These are phyloP conservation scores for Starmera stellimalicola DNA, from an alignment of 1,139 yeast genomes.

Conservation along the genomic window DNA sequence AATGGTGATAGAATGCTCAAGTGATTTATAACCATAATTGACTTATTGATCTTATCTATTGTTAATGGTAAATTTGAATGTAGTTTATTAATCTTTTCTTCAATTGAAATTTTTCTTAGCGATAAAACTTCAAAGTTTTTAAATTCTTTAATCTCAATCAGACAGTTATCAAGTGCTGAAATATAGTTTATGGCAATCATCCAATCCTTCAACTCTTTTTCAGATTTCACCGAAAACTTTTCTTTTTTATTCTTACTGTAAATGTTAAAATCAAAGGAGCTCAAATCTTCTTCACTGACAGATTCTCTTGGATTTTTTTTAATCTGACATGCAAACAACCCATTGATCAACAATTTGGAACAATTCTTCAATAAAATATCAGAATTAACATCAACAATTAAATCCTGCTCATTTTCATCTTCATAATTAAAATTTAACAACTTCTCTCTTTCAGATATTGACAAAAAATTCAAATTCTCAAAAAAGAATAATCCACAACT, in stretches of 20 bases:
- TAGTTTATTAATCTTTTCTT: conserved; percentile 25
- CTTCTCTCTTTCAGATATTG: conserved; percentile 10
- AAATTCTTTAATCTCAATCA: conserved; percentile 11
- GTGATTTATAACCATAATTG: conserved; percentile 29
- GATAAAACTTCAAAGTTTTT: conserved; percentile 17
- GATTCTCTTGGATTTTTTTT: not conserved
- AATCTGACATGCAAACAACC: conserved; percentile 23
- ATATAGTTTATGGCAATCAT: conserved; percentile 44
- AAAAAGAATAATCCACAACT: conserved; percentile 34
- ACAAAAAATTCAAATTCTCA: conserved; percentile 22
- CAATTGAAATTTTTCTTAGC: conserved; percentile 15
- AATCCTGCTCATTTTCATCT: conserved; percentile 4
- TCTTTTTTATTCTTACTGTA: conserved; percentile 29
- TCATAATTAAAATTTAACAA: conserved; percentile 4
- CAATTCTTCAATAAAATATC: conserved; percentile 11
- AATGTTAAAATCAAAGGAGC: conserved; percentile 21
- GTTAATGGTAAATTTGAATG: conserved; percentile 24
- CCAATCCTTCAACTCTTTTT: conserved; percentile 43
- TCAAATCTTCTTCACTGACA: not conserved
- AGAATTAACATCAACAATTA: conserved; percentile 10
- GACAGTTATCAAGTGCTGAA: conserved; percentile 40
- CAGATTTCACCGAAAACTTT: conserved; percentile 21
- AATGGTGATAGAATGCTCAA: conserved; percentile 42
- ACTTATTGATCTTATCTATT: conserved; percentile 25
- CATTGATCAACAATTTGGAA: conserved; percentile 17